Evolutionary conservation across 371 early-diverging fungal genomes (phyloP).

Genomic region (Apophysomyces variabilis): DNA sequence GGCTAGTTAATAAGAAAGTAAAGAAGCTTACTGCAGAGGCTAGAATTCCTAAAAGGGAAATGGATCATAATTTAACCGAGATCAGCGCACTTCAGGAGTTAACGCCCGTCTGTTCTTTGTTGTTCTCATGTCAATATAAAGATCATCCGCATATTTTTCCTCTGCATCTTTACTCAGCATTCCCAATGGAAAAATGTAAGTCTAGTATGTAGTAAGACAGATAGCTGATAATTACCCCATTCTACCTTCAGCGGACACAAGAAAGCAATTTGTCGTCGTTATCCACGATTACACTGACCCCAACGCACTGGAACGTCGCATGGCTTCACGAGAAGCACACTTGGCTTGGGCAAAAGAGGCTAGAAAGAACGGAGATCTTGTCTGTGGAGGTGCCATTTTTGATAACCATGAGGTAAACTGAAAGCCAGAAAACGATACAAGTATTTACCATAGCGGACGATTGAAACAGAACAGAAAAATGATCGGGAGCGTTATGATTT

Average conservation of each 20-base stretch:
- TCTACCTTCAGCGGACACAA: background rate
- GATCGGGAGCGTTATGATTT: conserved; percentile 58
- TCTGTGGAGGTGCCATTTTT: conserved; percentile 25
- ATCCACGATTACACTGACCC: conserved; percentile 23
- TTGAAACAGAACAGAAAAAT: conserved; percentile 39
- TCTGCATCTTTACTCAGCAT: background rate
- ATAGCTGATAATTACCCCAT: background rate
- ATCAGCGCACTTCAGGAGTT: background rate
- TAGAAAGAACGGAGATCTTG: conserved; percentile 12
- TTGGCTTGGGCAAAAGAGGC: conserved; percentile 16
- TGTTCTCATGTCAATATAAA: background rate
- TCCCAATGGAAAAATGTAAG: background rate
- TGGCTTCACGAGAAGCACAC: conserved; percentile 23
- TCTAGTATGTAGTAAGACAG: background rate
- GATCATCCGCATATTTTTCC: background rate
- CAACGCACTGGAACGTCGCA: conserved; percentile 17
- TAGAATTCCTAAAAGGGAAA: background rate
- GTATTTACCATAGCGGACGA: too few species aligned
- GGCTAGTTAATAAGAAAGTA: background rate
- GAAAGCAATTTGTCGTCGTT: conserved; percentile 25
- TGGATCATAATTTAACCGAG: background rate
- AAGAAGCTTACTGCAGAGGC: background rate
- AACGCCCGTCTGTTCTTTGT: background rate
- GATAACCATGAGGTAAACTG: conserved; percentile 22
- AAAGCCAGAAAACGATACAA: background rate